These are phyloP conservation scores for Diutina pseudorugosa DNA, from an alignment of 1,139 yeast species.

Conservation along the genomic window DNA sequence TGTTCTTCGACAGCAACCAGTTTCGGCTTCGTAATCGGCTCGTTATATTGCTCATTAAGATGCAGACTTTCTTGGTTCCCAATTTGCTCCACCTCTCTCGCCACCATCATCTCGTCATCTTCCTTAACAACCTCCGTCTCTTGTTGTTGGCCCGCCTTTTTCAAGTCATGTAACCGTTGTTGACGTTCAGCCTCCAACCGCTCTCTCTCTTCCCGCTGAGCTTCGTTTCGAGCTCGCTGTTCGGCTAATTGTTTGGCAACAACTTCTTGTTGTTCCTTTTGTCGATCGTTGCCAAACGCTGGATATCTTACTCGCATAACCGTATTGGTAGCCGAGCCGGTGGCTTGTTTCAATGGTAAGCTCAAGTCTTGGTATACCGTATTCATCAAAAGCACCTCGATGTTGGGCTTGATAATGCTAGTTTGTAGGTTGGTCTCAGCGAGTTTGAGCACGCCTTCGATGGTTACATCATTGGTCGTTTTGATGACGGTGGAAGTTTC, in stretches of 20 bases:
- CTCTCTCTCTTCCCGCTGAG: background rate
- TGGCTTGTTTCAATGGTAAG: background rate
- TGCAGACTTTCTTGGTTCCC: background rate
- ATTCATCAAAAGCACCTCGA: background rate
- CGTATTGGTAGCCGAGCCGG: background rate
- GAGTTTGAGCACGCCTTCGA: background rate
- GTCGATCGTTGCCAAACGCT: background rate
- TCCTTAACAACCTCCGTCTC: background rate
- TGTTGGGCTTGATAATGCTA: background rate
- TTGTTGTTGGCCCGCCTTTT: background rate
- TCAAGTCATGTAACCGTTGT: background rate
- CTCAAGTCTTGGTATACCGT: background rate
- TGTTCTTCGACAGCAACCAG: background rate
- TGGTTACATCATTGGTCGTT: background rate
- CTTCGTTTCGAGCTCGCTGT: background rate
- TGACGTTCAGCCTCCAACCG: background rate
- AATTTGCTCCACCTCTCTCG: background rate
- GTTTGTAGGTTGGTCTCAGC: background rate
- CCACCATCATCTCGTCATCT: background rate
- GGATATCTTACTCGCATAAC: conserved; percentile 2
- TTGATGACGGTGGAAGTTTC: background rate
- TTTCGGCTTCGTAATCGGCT: background rate
- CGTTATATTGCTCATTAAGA: background rate
- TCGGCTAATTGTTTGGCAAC: background rate
- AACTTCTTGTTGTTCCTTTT: background rate